These are phyloP conservation scores for Marasmius fiardii DNA, from an alignment of 1,284 basidiomycete genomes.

Conservation along the genomic window DNA sequence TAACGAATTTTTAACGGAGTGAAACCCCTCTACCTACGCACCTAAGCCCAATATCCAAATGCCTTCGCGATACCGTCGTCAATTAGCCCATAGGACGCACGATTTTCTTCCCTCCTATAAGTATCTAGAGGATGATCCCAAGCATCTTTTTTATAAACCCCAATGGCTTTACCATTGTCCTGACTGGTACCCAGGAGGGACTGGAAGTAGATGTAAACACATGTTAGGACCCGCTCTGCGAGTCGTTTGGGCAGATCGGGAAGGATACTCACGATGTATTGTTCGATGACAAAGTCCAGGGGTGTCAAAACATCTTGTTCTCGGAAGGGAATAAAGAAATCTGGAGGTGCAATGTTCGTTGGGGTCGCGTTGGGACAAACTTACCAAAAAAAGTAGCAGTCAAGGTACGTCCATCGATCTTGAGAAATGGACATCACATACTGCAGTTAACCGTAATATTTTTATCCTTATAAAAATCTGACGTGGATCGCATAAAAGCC, in stretches of 20 bases:
- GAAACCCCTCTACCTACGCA: not conserved
- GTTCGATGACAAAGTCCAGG: conserved; percentile 17
- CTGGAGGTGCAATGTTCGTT: conserved; percentile 12
- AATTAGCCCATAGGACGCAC: conserved; percentile 13
- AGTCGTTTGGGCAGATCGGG: not conserved
- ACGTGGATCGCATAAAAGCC: conserved; percentile 17
- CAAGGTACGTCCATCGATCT: not conserved
- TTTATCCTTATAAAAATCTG: conserved; percentile 16
- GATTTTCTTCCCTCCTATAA: conserved; percentile 13
- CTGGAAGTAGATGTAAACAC: conserved; percentile 1
- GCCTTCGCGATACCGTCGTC: conserved; percentile 15
- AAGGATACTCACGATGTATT: conserved; percentile 14
- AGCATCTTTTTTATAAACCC: conserved; percentile 11
- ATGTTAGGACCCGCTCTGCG: not conserved
- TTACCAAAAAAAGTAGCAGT: not conserved
- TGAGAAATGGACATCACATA: conserved; percentile 1
- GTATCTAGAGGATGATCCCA: conserved; percentile 18
- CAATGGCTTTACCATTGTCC: conserved; percentile 17
- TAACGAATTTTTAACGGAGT: too few species aligned
- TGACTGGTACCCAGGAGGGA: conserved; percentile 16
- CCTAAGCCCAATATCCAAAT: conserved; percentile 9
- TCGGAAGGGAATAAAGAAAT: conserved; percentile 15
- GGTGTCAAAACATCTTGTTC: conserved; percentile 12
- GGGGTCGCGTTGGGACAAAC: conserved; percentile 18
- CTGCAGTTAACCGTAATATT: conserved; percentile 17